Percentiles rank a stretch among this genome's conserved stretches.
Conservation (phyloP, 257 asterid genomes). For the Solanum paucissectum region DNA sequence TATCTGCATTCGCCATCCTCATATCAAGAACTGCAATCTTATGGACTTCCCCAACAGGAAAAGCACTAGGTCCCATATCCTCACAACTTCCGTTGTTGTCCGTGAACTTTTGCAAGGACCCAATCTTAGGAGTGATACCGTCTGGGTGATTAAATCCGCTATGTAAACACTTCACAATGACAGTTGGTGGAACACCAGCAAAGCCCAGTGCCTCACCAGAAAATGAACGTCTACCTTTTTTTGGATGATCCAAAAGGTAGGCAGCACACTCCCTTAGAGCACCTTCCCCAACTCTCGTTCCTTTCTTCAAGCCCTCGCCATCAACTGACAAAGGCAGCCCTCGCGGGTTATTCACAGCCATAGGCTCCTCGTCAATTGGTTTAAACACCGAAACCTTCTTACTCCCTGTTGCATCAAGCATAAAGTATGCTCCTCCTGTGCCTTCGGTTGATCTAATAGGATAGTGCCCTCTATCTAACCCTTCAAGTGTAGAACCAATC, state of each 20-base stretch:
- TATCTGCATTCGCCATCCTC: conserved; percentile 85
- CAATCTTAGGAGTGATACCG: conserved; percentile 39
- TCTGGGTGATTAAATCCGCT: conserved; percentile 70
- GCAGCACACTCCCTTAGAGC: conserved; percentile 88
- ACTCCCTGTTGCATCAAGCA: conserved; percentile 48
- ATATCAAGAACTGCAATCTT: conserved; percentile 81
- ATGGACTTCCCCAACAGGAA: conserved; percentile 79
- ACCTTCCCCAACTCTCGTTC: conserved; percentile 90
- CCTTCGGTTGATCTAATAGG: conserved; percentile 80
- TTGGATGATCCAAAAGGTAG: conserved; percentile 80
- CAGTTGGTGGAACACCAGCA: conserved; percentile 82
- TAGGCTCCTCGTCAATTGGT: conserved; percentile 89
- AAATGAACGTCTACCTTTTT: conserved; percentile 53
- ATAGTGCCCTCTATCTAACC: conserved; percentile 46
- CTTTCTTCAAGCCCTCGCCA: conserved; percentile 90
- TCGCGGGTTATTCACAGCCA: conserved; percentile 81
- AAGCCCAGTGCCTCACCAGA: conserved; percentile 49
- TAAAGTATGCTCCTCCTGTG: conserved; percentile 89
- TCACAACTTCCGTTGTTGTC: conserved; percentile 83
- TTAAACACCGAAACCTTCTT: conserved; percentile 70
- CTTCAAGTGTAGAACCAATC: conserved; percentile 47
- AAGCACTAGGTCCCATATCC: conserved; percentile 76
- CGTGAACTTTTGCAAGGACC: conserved; percentile 74
- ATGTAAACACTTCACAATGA: conserved; percentile 55
- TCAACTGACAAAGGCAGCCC: conserved; percentile 76